Conservation (phyloP, 352 stramenopile genomes). For the Elongisporangium undulatum region DNA sequence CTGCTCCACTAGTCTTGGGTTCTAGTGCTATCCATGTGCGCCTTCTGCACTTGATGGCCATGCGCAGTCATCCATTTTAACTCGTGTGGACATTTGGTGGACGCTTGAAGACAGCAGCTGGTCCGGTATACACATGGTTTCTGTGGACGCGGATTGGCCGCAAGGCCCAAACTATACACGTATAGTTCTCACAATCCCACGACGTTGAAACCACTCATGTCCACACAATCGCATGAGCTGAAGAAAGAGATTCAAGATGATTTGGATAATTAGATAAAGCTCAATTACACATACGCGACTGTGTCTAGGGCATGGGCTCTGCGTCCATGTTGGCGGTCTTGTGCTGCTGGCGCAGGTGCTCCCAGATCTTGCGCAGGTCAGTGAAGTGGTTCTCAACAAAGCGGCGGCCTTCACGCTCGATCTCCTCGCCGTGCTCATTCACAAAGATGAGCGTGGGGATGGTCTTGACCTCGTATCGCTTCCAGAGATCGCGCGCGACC, state of each 20-base stretch:
- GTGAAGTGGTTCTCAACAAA: conserved; percentile 63
- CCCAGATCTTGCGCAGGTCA: conserved; percentile 59
- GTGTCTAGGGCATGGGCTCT: background rate
- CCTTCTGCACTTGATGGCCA: background rate
- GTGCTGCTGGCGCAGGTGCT: conserved; percentile 16
- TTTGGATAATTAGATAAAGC: background rate
- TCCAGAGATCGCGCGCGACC: conserved; percentile 51
- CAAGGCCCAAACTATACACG: background rate
- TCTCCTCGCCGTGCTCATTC: conserved; percentile 48
- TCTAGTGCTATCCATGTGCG: background rate
- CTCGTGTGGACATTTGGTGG: background rate
- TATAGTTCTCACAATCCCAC: background rate
- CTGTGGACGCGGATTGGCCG: too few species aligned
- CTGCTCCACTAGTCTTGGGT: background rate
- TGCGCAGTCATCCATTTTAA: background rate
- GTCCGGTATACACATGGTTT: background rate
- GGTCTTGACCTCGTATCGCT: conserved; percentile 64
- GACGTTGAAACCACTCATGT: background rate
- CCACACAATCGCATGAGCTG: background rate
- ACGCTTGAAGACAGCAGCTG: background rate
- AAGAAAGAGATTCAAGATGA: background rate
- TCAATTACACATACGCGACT: background rate
- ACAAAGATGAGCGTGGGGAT: conserved; percentile 70
- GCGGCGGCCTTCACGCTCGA: conserved; percentile 57
- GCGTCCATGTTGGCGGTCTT: background rate